Evolutionary conservation across 2,329 filamentous ascomycete species (phyloP).

Genomic region (Helotiales sp.): DNA sequence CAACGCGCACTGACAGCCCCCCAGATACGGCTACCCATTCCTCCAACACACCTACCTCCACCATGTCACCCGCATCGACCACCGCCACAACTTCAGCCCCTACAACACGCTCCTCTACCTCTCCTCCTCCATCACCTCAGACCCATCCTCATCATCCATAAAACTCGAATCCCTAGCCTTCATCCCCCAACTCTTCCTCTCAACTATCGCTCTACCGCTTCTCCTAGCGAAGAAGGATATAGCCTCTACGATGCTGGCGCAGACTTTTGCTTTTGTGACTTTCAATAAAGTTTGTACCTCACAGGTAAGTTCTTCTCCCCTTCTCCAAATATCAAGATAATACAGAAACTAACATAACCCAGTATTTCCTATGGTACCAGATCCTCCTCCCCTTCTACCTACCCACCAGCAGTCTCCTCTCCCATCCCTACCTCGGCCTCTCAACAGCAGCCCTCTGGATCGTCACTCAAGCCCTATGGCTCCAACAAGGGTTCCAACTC

Average conservation of each 20-base stretch:
- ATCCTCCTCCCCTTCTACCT: constrained; percentile 91
- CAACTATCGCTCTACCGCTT: constrained; percentile 73
- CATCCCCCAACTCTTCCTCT: constrained; percentile 80
- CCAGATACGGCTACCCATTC: constrained; percentile 76
- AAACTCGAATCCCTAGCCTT: constrained; percentile 81
- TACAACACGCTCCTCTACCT: constrained; percentile 93
- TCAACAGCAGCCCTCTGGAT: constrained; percentile 73
- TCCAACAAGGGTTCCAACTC: constrained; percentile 72
- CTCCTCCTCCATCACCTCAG: constrained; percentile 61
- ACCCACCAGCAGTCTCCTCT: constrained; percentile 72
- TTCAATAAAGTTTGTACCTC: constrained; percentile 99
- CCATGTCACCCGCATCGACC: constrained; percentile 89
- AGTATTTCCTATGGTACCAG: constrained; percentile 99
- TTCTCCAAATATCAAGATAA: background rate
- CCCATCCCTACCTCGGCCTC: constrained; percentile 59
- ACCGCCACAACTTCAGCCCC: constrained; percentile 96
- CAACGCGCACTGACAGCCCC: background rate
- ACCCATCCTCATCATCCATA: constrained; percentile 38
- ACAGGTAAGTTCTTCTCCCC: constrained; percentile 62
- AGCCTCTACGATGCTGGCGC: constrained; percentile 81
- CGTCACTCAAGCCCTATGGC: constrained; percentile 70
- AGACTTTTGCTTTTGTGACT: constrained; percentile 95
- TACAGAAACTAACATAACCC: background rate
- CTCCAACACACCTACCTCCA: constrained; percentile 89
- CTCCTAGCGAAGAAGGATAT: constrained; percentile 79